These are phyloP conservation scores for Erodium maritimum DNA, from an alignment of 345 rosid species.

Conservation along the genomic window DNA sequence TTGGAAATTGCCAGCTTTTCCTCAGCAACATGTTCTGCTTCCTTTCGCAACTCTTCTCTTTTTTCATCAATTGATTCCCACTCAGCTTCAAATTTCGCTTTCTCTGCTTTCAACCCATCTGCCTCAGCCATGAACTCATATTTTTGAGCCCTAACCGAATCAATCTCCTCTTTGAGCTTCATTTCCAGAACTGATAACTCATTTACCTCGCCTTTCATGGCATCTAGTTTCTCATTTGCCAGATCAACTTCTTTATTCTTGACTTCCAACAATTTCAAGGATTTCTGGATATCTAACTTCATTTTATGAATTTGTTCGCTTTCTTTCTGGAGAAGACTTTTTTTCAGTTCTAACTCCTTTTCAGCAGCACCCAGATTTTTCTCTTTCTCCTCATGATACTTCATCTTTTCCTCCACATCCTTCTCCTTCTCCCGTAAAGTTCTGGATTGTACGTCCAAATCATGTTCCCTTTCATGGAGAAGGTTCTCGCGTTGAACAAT, in stretches of 20 bases:
- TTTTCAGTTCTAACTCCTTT: constrained; percentile 37
- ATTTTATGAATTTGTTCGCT: constrained; percentile 41
- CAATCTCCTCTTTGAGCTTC: constrained; percentile 94
- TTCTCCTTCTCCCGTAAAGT: constrained; percentile 56
- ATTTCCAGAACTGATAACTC: constrained; percentile 60
- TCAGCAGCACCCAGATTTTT: constrained; percentile 30
- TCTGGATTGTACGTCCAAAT: constrained; percentile 50
- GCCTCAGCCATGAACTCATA: constrained; percentile 67
- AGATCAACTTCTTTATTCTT: constrained; percentile 48
- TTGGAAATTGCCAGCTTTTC: constrained; percentile 53
- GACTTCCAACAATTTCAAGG: constrained; percentile 55
- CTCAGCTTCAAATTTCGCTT: constrained; percentile 74
- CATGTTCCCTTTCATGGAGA: constrained; percentile 66
- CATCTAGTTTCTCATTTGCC: constrained; percentile 59
- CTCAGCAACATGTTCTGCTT: constrained; percentile 40
- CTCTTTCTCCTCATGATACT: constrained; percentile 51
- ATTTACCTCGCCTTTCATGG: constrained; percentile 61
- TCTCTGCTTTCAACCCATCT: constrained; percentile 62
- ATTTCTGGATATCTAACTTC: constrained; percentile 55
- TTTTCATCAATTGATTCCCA: constrained; percentile 95
- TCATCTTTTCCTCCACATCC: constrained; percentile 43
- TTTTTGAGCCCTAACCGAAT: constrained; percentile 64
- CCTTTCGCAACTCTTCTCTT: constrained; percentile 58
- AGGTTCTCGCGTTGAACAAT: constrained; percentile 54
- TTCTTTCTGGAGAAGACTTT: constrained; percentile 38